Evolutionary conservation across 192 early-diverging fungal species (phyloP).

Genomic region (Entomortierella lignicola): DNA sequence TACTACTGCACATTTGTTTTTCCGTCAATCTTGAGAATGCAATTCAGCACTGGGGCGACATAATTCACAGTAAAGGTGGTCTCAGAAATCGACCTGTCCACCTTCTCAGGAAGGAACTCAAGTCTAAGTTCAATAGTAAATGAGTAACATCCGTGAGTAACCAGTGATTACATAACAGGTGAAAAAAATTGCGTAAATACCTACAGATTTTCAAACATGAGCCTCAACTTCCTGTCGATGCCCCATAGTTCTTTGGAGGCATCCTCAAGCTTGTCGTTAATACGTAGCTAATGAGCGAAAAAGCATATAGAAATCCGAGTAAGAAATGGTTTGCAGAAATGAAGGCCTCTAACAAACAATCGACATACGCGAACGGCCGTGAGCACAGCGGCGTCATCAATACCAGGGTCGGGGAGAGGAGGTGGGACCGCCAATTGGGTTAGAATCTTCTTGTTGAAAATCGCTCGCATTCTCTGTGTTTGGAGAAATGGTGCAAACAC

Average conservation of each 20-base stretch:
- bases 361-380: conserved; percentile 18
- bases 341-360: conserved; percentile 4
- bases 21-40: conserved; percentile 22
- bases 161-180: not conserved
- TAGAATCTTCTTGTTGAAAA: conserved; percentile 13
- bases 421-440: conserved; percentile 10
- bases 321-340: conserved; percentile 1
- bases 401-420: conserved; percentile 14
- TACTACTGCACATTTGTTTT: conserved; percentile 33
- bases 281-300: conserved; percentile 19
- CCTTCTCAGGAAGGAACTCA: conserved; percentile 17
- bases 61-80: conserved; percentile 34
- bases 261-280: conserved; percentile 17
- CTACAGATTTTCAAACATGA: conserved; percentile 21
- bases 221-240: conserved; percentile 13
- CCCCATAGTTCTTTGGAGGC: conserved; percentile 5
- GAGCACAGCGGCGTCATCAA: conserved; percentile 20
- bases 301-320: conserved; percentile 2
- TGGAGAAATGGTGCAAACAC: conserved; percentile 22
- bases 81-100: conserved; percentile 23
- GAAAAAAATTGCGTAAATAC: conserved; percentile 6
- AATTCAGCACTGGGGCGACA: conserved; percentile 23
- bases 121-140: conserved; percentile 3
- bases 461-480: conserved; percentile 13
- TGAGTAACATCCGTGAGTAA: not conserved